These are phyloP conservation scores for Irpex lacteus DNA, from an alignment of 1,284 basidiomycete genomes.

Conservation along the genomic window DNA sequence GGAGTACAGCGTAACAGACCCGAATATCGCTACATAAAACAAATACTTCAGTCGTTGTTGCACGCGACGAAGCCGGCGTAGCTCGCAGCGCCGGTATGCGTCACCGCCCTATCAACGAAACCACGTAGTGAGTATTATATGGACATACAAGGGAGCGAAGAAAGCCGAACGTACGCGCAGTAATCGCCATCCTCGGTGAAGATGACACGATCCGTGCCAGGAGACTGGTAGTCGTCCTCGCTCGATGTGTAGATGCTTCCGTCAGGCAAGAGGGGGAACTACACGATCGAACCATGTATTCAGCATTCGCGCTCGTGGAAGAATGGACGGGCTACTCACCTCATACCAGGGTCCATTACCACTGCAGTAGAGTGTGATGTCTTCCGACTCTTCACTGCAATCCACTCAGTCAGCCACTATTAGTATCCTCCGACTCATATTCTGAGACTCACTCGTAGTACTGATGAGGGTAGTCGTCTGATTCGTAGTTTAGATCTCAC, in stretches of 20 bases:
- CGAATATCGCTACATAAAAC: too few species aligned
- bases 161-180: constrained; percentile 21
- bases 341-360: constrained; percentile 18
- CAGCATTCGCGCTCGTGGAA: neutral
- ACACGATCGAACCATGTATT: neutral
- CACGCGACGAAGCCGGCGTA: constrained; percentile 29
- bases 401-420: neutral
- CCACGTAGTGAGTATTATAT: neutral
- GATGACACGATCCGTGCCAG: constrained; percentile 28
- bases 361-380: constrained; percentile 17
- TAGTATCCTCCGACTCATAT: neutral
- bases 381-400: constrained; percentile 13
- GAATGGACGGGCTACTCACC: constrained; percentile 1
- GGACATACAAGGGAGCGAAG: neutral
- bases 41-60: constrained; percentile 19
- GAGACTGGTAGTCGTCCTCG: constrained; percentile 18
- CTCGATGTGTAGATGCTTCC: constrained; percentile 24
- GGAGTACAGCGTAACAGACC: too few species aligned
- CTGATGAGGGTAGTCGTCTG: constrained; percentile 21
- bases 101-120: constrained; percentile 23
- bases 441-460: constrained; percentile 15
- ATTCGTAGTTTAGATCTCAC: too few species aligned
- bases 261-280: constrained; percentile 27
- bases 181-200: constrained; percentile 25
- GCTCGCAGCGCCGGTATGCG: constrained; percentile 29